Evolutionary conservation across 805 yeast species (phyloP).

Genomic region (Wickerhamiella cacticola): DNA sequence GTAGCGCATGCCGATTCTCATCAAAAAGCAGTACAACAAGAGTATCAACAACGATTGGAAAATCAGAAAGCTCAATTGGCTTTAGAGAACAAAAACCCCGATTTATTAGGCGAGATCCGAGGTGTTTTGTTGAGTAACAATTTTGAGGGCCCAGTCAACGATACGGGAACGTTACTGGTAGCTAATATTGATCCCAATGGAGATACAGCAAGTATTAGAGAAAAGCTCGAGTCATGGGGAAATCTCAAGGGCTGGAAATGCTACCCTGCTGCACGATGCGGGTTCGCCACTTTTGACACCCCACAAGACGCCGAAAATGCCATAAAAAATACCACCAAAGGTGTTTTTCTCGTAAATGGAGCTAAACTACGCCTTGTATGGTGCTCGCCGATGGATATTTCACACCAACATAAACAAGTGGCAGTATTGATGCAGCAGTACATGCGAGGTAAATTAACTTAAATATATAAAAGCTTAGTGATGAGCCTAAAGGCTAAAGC

Average conservation of each 20-base stretch:
- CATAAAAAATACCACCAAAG: constrained; percentile 16
- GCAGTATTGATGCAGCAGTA: constrained; percentile 15
- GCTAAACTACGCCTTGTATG: constrained; percentile 24
- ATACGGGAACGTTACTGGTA: neutral
- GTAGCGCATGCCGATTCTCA: neutral
- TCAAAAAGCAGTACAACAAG: neutral
- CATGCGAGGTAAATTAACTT: constrained; percentile 5
- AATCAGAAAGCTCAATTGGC: neutral
- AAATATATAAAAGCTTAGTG: no score
- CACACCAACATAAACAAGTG: constrained; percentile 5
- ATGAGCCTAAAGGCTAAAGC: no score
- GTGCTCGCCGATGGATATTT: constrained; percentile 24
- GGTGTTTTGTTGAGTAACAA: neutral
- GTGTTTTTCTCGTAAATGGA: constrained; percentile 25
- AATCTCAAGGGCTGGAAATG: constrained; percentile 38
- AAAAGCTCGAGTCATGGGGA: constrained; percentile 37
- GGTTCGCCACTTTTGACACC: constrained; percentile 44
- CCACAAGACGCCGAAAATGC: constrained; percentile 42
- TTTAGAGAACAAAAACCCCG: neutral
- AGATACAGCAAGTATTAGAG: constrained; percentile 34
- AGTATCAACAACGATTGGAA: constrained; percentile 1
- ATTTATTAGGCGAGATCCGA: neutral
- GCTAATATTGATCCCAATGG: constrained; percentile 40
- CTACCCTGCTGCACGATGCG: constrained; percentile 50
- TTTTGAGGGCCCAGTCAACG: neutral